Evolutionary conservation across 2,329 filamentous ascomycete genomes (phyloP), one percentile per base, ranked within the genome.

Genomic region (Colletotrichum graminicola): DNA sequence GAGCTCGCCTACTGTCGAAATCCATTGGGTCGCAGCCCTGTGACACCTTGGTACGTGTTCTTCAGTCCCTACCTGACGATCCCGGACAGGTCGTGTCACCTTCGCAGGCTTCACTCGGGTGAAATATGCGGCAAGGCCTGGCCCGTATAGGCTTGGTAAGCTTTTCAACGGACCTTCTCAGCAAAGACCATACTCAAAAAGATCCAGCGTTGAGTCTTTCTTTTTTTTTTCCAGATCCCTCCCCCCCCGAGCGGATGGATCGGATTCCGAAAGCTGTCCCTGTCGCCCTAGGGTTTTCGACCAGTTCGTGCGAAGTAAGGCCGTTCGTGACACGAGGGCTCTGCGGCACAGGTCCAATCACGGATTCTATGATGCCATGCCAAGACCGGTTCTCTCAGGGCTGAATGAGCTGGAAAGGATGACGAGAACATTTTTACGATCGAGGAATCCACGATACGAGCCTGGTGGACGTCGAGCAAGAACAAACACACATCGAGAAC

Each of bases 281-380:
- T 61, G 39, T 59, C 62, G 56, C 60, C 52, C 21, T 36, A 5
- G 52, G 62, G 39, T 52, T 52, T 63, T 57, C 47, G 55, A 47
- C 52, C 55, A 49, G 59, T 73, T 70, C 47, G 66, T 62, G 66
- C 72, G 72, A 73, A 70, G 70, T 66, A 70, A 51, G 65, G 72
- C 72, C 72, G 72, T 57, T 64, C 16, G 69, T 72, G 45, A 39
- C 59, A 71, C 65, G 34, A 36, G 29, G 49, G 59, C 23, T 32
- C 55, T 45, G 59, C 21, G 32, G 34, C 54, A 47, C 52, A 68
- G 39, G 69, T 36, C 69, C 59, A 60, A 60, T 59, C 54, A 26
- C 36, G 45, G 47, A 61, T 36, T 62, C 52, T 56, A 51, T 12
- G 26, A 23, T 39, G 14, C 14, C 23, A 7, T 55, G 11, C 36